Evolutionary conservation across 129 eudicot genomes (phyloP).

Genomic region (Tagetes patula): DNA sequence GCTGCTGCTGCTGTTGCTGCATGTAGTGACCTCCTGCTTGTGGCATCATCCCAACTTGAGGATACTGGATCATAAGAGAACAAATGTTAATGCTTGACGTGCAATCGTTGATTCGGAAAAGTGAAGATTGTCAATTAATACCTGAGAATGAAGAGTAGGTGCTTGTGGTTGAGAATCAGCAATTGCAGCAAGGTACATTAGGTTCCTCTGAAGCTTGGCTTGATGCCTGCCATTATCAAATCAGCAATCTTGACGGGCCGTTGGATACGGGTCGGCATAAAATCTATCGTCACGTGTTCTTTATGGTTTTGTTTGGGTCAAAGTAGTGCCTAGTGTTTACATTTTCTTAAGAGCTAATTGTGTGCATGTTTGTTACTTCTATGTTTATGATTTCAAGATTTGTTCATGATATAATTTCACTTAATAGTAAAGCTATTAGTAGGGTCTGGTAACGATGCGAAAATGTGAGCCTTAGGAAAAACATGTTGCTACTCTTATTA

Average conservation of each 20-base stretch:
- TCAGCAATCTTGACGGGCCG: not conserved
- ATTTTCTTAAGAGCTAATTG: too few relatives aligned
- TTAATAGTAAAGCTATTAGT: too few relatives aligned
- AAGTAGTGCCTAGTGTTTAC: too few relatives aligned
- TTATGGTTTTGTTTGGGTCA: too few relatives aligned
- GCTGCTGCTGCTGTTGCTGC: constrained; percentile 93
- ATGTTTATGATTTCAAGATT: too few relatives aligned
- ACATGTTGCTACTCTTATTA: too few relatives aligned
- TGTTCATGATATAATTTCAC: too few relatives aligned
- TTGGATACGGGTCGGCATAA: too few relatives aligned
- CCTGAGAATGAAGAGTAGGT: constrained; percentile 93
- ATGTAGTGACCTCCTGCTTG: constrained; percentile 67
- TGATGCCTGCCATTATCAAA: constrained; percentile 59
- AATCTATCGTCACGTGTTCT: too few relatives aligned
- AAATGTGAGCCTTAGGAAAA: too few relatives aligned
- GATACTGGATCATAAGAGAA: constrained; percentile 39
- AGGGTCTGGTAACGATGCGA: too few relatives aligned
- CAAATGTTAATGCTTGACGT: not conserved
- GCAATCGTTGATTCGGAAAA: not conserved
- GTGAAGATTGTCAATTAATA: not conserved
- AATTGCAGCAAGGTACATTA: constrained; percentile 99
- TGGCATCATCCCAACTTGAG: constrained; percentile 65
- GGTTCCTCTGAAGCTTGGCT: constrained; percentile 92
- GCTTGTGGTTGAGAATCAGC: constrained; percentile 98
- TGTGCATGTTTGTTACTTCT: too few relatives aligned